phyloP scores from a whole-genome alignment of 768 basidiomycete genomes.

The Amanita rubescens region DNA sequence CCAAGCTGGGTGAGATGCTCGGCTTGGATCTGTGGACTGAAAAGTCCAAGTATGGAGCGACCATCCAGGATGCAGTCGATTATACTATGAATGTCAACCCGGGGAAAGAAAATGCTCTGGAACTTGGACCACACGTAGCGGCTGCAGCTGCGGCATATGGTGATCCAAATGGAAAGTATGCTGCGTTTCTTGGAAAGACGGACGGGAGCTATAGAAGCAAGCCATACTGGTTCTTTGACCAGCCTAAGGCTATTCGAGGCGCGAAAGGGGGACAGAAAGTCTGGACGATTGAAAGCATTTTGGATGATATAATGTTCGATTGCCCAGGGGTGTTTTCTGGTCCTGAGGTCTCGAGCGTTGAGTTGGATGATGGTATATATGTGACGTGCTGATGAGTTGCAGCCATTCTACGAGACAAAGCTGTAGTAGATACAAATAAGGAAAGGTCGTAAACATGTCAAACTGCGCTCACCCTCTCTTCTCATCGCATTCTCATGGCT shows the following conservation, averaged over 20 bases:
- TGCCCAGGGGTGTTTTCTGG: slow-evolving; percentile 32
- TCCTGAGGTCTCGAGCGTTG: slow-evolving; percentile 17
- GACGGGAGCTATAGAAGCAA: slow-evolving; percentile 36
- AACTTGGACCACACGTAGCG: slow-evolving; percentile 52
- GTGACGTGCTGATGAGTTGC: slow-evolving; percentile 36
- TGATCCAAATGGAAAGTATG: slow-evolving; percentile 49
- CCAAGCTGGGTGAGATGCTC: slow-evolving; percentile 46
- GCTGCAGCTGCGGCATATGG: slow-evolving; percentile 52
- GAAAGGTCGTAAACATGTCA: slow-evolving; percentile 18
- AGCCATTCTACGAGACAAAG: slow-evolving; percentile 25
- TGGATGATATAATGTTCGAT: slow-evolving; percentile 15
- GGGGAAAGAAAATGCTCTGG: slow-evolving; percentile 26
- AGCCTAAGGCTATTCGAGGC: slow-evolving; percentile 42
- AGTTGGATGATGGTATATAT: slow-evolving; percentile 36
- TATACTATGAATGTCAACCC: slow-evolving; percentile 43
- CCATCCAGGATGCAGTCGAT: slow-evolving; percentile 53
- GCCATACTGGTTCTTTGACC: slow-evolving; percentile 48
- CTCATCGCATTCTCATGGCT: slow-evolving; percentile 40
- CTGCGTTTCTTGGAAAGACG: slow-evolving; percentile 33
- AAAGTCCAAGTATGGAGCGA: slow-evolving; percentile 41
- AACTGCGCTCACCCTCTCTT: slow-evolving; percentile 11
- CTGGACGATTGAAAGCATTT: slow-evolving; percentile 21
- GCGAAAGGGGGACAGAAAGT: slow-evolving; percentile 38
- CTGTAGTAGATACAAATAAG: slow-evolving; percentile 12
- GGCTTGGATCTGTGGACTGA: slow-evolving; percentile 46